A percentile compares a stretch with the other conserved stretches of the same genome.
phyloP scores from a whole-genome alignment of 1,284 basidiomycete genomes.

The Trametes sp. region DNA sequence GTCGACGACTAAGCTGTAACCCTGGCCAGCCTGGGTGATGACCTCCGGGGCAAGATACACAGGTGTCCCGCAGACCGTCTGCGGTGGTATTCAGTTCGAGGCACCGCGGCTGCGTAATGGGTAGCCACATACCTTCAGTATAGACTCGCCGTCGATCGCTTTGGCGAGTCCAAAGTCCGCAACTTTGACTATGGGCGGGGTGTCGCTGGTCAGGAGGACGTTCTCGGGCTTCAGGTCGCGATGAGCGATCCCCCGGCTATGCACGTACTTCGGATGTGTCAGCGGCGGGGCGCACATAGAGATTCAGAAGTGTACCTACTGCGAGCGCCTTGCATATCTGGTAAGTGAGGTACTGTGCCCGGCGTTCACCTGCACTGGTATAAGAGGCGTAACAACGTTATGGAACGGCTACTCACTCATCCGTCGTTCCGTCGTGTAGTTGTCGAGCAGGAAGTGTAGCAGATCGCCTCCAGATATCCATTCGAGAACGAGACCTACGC shows the following conservation, averaged over 20 bases:
- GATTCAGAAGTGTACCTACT: not conserved
- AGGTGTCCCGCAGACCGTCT: slow-evolving; percentile 86
- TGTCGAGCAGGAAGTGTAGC: slow-evolving; percentile 76
- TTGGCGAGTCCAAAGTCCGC: slow-evolving; percentile 94
- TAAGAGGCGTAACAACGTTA: not conserved
- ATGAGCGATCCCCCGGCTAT: slow-evolving; percentile 76
- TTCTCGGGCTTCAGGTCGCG: slow-evolving; percentile 93
- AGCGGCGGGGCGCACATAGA: not conserved
- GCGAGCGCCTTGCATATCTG: slow-evolving; percentile 75
- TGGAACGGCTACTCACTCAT: not conserved
- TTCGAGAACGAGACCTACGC: slow-evolving; percentile 77
- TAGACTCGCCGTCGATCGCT: slow-evolving; percentile 70
- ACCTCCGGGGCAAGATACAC: slow-evolving; percentile 86
- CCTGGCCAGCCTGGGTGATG: slow-evolving; percentile 69
- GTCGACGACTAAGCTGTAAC: slow-evolving; percentile 87
- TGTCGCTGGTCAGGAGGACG: slow-evolving; percentile 69
- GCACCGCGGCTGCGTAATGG: not conserved
- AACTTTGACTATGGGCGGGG: slow-evolving; percentile 74
- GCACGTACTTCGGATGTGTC: slow-evolving; percentile 60
- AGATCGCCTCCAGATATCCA: slow-evolving; percentile 88
- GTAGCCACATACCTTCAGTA: slow-evolving; percentile 56
- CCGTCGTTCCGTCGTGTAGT: slow-evolving; percentile 28
- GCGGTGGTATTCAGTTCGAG: slow-evolving; percentile 12
- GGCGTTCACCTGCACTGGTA: not conserved
- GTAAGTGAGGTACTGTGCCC: slow-evolving; percentile 64